A percentile compares a stretch with the other conserved stretches of the same genome.
These are phyloP conservation scores for Kurtzmaniella cleridarum DNA, from an alignment of 805 yeast genomes.

Conservation along the genomic window DNA sequence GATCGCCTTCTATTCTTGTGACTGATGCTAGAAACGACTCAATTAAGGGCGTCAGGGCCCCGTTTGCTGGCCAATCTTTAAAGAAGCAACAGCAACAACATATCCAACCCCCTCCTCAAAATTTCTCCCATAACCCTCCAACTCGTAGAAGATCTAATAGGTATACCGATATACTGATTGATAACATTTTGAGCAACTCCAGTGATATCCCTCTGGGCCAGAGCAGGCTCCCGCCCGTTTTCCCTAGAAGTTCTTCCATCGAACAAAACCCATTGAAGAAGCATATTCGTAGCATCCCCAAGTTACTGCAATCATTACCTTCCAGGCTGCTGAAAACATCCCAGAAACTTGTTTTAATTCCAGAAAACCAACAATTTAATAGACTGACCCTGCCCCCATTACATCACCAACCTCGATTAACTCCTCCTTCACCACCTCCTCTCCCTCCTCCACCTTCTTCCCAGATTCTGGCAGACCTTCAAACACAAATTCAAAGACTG, in stretches of 20 bases:
- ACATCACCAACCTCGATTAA: conserved; percentile 7
- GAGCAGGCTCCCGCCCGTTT: conserved; percentile 37
- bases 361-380: conserved; percentile 42
- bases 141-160: conserved; percentile 23
- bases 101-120: conserved; percentile 14
- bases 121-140: conserved; percentile 8
- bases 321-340: conserved; percentile 80
- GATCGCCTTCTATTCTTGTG: conserved; percentile 91
- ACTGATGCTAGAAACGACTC: conserved; percentile 72
- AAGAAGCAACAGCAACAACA: conserved; percentile 31
- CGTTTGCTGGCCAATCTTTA: conserved; percentile 66
- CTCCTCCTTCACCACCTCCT: conserved; percentile 5
- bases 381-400: conserved; percentile 10
- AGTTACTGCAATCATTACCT: conserved; percentile 52
- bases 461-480: conserved; percentile 11
- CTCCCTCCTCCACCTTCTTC: conserved; percentile 8
- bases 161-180: conserved; percentile 77
- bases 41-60: conserved; percentile 56
- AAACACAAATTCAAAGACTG: conserved; percentile 32
- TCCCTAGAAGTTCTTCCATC: conserved; percentile 5
- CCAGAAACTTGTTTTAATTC: conserved; percentile 81
- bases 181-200: conserved; percentile 67
- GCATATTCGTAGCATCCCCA: conserved; percentile 46
- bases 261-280: conserved; percentile 9
- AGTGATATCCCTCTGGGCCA: conserved; percentile 88